These are phyloP conservation scores for Backusella circina DNA, from an alignment of 192 early-diverging fungal genomes.

Conservation along the genomic window DNA sequence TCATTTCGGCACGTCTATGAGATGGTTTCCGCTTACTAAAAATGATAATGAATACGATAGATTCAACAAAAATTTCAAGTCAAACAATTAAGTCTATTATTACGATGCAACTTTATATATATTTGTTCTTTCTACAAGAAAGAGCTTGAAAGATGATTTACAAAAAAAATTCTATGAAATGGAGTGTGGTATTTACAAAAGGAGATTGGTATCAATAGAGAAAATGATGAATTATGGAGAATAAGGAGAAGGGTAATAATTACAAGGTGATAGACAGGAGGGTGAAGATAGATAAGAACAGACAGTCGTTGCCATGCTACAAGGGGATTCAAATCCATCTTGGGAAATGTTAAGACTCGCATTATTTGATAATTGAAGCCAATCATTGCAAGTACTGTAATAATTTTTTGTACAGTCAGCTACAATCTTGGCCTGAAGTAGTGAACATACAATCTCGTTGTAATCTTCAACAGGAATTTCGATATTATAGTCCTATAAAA, in stretches of 20 bases:
- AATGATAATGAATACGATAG: too few relatives aligned
- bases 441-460: background rate
- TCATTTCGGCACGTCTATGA: background rate
- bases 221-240: background rate
- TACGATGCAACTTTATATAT: background rate
- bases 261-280: background rate
- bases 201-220: background rate
- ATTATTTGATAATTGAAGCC: background rate
- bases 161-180: background rate
- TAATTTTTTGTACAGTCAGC: background rate
- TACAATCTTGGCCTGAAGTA: background rate
- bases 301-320: background rate
- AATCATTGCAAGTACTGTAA: background rate
- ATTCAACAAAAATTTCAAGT: background rate
- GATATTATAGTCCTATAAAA: constrained; percentile 9
- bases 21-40: background rate
- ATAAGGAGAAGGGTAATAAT: background rate
- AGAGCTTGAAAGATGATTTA: background rate
- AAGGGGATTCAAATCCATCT: background rate
- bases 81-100: background rate
- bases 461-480: background rate
- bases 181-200: background rate
- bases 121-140: background rate
- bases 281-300: background rate
- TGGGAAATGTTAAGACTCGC: background rate